Evolutionary conservation across 805 yeast genomes (phyloP), one percentile per base, ranked within the genome.

Genomic region (Starmerella lactis-condensi): DNA sequence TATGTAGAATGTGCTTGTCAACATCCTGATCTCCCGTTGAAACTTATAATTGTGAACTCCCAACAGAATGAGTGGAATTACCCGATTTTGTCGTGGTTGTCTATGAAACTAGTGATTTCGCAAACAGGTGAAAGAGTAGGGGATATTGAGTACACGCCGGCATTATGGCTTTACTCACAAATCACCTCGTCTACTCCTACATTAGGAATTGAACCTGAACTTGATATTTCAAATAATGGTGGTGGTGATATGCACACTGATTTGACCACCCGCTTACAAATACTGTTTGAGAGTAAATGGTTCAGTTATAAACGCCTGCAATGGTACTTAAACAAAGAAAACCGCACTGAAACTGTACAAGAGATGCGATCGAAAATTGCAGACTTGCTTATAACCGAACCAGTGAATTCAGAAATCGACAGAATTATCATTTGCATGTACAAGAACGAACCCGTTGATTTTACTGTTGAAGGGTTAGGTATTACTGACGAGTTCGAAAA

Each of bases 1-100:
- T n/a, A n/a, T n/a, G n/a, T n/a, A n/a, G n/a, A n/a, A n/a, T n/a
- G 31, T 2, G 31, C 33, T 3, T 17, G 13, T 4, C 3, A 11
- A 6, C 43, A 39, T 16, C 36, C 38, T 12, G 3, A n/a, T 4
- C 26, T 38, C 19, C 39, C 42, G 4, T 6, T 39, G 25, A 41
- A 31, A 3, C 13, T 32, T 2, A 26, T 29, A 3, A 6, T 32
- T 2, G 26, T 38, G 4, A 6, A n/a, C n/a, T n/a, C 29, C 7
- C 20, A 16, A 2, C 13, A 10, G 4, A 2, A 17, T 2, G 33
- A 24, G 11, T 39, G 42, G 42, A 23, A 29, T 11, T 38, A 27
- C 25, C 43, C 43, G 4, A 39, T 39, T 14, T 26, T 34, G 16
- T 39, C 43, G 10, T 29, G 34, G 26, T 30, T 28, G 28, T 22